phyloP scores from a whole-genome alignment of 305 asterid genomes.

The Fraxinus ornus region DNA sequence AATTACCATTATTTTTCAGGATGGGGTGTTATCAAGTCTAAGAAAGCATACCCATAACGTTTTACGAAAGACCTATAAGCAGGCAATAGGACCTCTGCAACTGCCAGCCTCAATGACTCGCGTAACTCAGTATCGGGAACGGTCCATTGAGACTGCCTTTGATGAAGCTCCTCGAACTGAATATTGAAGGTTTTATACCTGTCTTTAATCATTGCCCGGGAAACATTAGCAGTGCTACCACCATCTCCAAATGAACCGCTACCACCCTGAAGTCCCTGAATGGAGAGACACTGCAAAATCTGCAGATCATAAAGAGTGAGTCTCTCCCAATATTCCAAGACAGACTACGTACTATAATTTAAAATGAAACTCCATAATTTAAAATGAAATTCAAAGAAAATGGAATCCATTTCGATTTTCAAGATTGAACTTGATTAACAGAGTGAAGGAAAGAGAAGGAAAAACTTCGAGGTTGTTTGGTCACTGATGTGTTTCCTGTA shows the following conservation, averaged over 20 bases:
- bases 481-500: not conserved
- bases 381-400: not conserved
- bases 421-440: not conserved
- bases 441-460: not conserved
- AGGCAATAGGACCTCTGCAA: slow-evolving; percentile 95
- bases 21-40: not conserved
- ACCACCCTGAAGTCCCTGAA: slow-evolving; percentile 62
- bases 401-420: not conserved
- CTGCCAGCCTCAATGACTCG: slow-evolving; percentile 90
- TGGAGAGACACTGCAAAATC: slow-evolving; percentile 82
- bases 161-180: slow-evolving; percentile 92
- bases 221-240: slow-evolving; percentile 56
- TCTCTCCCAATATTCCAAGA: not conserved
- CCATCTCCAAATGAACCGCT: slow-evolving; percentile 49
- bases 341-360: not conserved
- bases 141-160: slow-evolving; percentile 97
- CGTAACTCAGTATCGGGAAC: slow-evolving; percentile 96
- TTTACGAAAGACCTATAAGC: slow-evolving; percentile 83
- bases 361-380: not conserved
- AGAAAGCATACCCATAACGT: slow-evolving; percentile 67
- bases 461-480: not conserved
- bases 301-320: slow-evolving; percentile 29
- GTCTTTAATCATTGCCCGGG: slow-evolving; percentile 81
- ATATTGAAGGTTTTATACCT: slow-evolving; percentile 79
- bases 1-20: not conserved